A percentile compares a stretch with the other conserved stretches of the same genome.
Evolutionary conservation across 305 asterid genomes (phyloP).

Genomic region (Salvia sclarea): DNA sequence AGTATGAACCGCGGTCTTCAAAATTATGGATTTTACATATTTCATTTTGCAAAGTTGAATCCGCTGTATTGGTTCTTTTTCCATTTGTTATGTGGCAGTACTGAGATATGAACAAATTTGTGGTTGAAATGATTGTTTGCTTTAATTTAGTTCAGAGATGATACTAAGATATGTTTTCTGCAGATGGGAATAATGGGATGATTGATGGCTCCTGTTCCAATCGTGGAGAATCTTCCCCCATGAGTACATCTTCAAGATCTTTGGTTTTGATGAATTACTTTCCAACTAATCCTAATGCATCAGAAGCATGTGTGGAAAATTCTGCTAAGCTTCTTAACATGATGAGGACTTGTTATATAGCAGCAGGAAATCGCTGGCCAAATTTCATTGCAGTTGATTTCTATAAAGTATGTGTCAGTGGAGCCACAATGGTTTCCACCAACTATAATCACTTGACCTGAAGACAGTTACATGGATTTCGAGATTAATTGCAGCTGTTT

Average conservation of each 20-base stretch:
- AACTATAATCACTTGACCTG: not conserved
- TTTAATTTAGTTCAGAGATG: not conserved
- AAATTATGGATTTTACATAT: not conserved
- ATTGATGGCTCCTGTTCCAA: conserved; percentile 56
- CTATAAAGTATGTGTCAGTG: conserved; percentile 49
- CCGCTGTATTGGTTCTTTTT: not conserved
- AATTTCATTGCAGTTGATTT: conserved; percentile 88
- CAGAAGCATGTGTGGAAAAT: conserved; percentile 67
- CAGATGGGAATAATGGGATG: conserved; percentile 87
- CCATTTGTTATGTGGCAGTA: not conserved
- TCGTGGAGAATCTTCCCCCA: conserved; percentile 71
- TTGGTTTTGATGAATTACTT: conserved; percentile 76
- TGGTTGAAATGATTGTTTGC: not conserved
- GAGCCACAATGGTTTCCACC: not conserved
- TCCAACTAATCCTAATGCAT: conserved; percentile 55
- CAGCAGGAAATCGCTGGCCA: conserved; percentile 80
- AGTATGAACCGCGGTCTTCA: not conserved
- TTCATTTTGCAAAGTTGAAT: not conserved
- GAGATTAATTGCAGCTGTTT: no score
- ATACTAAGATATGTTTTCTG: conserved; percentile 27
- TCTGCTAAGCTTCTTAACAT: conserved; percentile 53
- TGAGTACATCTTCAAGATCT: conserved; percentile 59
- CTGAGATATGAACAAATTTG: not conserved
- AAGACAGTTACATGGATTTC: no score
- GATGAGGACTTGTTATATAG: conserved; percentile 64